phyloP scores from a whole-genome alignment of 768 basidiomycete species.

The Arthromyces matolae region DNA sequence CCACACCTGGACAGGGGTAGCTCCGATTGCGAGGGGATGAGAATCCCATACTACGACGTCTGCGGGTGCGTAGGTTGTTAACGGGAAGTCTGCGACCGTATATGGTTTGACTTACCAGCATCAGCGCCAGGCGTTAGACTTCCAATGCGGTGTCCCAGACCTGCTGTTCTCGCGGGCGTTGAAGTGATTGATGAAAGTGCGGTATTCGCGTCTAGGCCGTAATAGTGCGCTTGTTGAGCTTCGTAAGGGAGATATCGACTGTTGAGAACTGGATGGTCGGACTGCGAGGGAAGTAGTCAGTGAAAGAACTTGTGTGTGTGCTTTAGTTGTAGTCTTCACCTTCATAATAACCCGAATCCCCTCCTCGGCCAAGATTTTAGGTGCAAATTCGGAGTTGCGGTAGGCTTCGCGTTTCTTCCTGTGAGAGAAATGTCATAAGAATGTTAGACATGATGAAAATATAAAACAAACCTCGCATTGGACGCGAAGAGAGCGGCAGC shows the following conservation, averaged over 20 bases:
- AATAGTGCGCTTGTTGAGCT: slow-evolving; percentile 66
- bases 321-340: too few relatives aligned
- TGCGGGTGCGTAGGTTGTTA: slow-evolving; percentile 10
- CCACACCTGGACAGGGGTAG: slow-evolving; percentile 81
- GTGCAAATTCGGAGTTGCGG: slow-evolving; percentile 72
- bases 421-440: neutral
- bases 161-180: slow-evolving; percentile 59
- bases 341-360: slow-evolving; percentile 74
- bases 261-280: slow-evolving; percentile 55
- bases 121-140: slow-evolving; percentile 47
- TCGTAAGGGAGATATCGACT: slow-evolving; percentile 68
- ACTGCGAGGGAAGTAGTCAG: slow-evolving; percentile 27
- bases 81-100: too few relatives aligned
- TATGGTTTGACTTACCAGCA: slow-evolving; percentile 14
- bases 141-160: slow-evolving; percentile 68
- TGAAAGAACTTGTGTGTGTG: neutral
- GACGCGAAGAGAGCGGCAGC: slow-evolving; percentile 72
- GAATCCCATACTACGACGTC: slow-evolving; percentile 65
- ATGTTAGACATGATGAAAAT: neutral
- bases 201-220: slow-evolving; percentile 54
- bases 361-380: slow-evolving; percentile 62
- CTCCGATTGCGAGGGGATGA: slow-evolving; percentile 74
- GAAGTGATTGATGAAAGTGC: slow-evolving; percentile 64
- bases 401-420: slow-evolving; percentile 54
- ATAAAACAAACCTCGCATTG: slow-evolving; percentile 39